Percentiles rank a stretch among this genome's conserved stretches.
Conservation (phyloP, 2,329 filamentous ascomycete genomes). For the Colletotrichum incanum region DNA sequence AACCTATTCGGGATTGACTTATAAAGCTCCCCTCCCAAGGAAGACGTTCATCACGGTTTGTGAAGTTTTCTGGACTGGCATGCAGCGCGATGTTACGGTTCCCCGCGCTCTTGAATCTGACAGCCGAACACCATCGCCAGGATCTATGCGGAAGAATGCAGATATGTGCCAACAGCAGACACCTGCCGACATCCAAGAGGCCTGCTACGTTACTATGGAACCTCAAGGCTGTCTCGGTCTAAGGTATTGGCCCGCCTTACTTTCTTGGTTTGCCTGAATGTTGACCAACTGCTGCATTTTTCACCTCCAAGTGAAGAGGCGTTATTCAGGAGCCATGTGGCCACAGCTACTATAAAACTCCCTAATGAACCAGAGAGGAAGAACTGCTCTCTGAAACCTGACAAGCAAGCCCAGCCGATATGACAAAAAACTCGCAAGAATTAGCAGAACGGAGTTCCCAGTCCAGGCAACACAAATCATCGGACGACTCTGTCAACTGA, state of each 20-base stretch:
- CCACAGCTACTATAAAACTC: not conserved
- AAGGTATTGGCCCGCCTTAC: not conserved
- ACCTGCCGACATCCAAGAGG: not conserved
- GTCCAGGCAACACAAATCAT: not conserved
- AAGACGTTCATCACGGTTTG: not conserved
- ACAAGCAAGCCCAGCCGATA: not conserved
- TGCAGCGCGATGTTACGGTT: not conserved
- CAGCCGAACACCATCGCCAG: not conserved
- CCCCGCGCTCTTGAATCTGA: conserved; percentile 1
- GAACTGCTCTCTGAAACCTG: too few species aligned
- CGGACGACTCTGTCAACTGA: not conserved
- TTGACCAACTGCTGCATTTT: not conserved
- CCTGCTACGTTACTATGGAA: not conserved
- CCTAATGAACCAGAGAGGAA: not conserved
- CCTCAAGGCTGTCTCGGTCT: not conserved
- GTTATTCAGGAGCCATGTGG: not conserved
- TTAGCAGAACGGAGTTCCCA: not conserved
- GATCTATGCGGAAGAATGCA: conserved; percentile 12
- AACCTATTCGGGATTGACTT: not conserved
- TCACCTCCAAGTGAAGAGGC: not conserved
- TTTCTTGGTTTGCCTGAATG: not conserved
- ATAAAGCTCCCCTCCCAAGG: not conserved
- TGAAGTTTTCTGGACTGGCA: not conserved
- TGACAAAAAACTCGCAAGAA: not conserved
- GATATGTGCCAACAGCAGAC: conserved; percentile 3